Evolutionary conservation across 192 early-diverging fungal species (phyloP), one percentile per base, ranked within the genome.

Genomic region (Funneliformis geosporum): DNA sequence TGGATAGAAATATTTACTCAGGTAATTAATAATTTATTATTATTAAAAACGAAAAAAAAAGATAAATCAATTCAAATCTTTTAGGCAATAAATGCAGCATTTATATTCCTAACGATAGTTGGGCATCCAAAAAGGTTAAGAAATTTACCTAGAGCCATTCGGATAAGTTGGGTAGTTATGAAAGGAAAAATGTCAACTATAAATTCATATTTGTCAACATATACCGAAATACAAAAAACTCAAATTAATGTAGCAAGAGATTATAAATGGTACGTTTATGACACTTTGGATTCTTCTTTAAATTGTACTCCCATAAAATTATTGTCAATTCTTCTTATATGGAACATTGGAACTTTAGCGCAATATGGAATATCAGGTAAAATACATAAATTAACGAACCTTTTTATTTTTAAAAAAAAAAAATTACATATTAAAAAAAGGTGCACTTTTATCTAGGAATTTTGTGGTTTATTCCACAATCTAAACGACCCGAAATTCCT

Each of bases 321-420:
- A 47, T 46, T 27, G 25, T 25, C 23, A 39, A 46, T 72, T 46
- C 18, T 72, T 12, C 4, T 47, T 42, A 46, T 40, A 40, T 72
- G 70, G 70, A 72, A 72, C 44, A 42, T 72, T 72, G 70, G 70
- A 27, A 72, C 40, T 72, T 47, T 72, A 8, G 40, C 40, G 0
- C 70, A 72, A 72, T 72, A 46, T 21, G 70, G 70, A 72, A 46
- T 72, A 40, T 72, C 38, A 40, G 70, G 70, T 72, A 72, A 18
- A 25, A 21, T n/a, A 8, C 44, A 5, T 18, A 39, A 16, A 12
- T 4, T 33, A 33, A 33, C 33, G 33, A 33, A 2, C 2, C 33
- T 33, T 33, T 33, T 33, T 33, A 2, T 33, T 33, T 33, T 33
- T 33, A 33, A 33, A 33, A 33, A 33, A 33, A 2, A 33, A 33